Base-by-base conservation (phyloP, 208 protist species). In the Acanthamoeba castellanii region DNA sequence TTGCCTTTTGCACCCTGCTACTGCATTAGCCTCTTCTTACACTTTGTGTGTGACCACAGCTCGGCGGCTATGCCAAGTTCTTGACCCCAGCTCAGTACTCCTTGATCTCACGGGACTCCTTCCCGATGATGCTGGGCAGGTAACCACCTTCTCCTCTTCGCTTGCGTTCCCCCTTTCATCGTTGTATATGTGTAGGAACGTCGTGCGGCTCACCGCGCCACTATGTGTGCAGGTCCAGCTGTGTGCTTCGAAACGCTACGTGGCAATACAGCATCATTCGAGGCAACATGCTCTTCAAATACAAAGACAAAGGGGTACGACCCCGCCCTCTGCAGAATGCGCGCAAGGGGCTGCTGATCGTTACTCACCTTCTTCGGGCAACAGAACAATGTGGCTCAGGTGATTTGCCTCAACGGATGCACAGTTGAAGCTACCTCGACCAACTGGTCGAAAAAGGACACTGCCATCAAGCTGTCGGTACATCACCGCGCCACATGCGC, bases 251-350 rank as follows among this genome's bases (percentile, higher is more conserved):
- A 3, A 85, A 32, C 55, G 76, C 76, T 14, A 50, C 42, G 7
- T 91, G 84, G 84, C 59, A 64, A 16, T 91, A 72, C 14, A 47
- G 16, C 84, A 47, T 91, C 57, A 16, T 91, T 5, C 50, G 59
- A 32, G 84, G 84, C 84, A 91, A 91, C 84, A 91, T 91, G 84
- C 84, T 91, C 55, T 91, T 91, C 55, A 66, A 70, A 18, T 91
- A 72, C 42, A 70, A 64, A n/a, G 84, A 91, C 52, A 61, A 91
- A 70, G 42, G 32, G 14, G 70, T 94, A 85, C 57, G 42, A 5
- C 34, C 42, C 11, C 27, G n/a, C 90, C 20, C 5, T 92, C 45
- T 37, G 14, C 47, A 42, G 22, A 9, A 42, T 78, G 8, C 22
- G 22, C 20, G 8, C 81, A 14, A 18, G 13, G 88, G 34, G 9